Base-by-base conservation (phyloP, 352 stramenopile genomes). In the Phytophthora cajani region DNA sequence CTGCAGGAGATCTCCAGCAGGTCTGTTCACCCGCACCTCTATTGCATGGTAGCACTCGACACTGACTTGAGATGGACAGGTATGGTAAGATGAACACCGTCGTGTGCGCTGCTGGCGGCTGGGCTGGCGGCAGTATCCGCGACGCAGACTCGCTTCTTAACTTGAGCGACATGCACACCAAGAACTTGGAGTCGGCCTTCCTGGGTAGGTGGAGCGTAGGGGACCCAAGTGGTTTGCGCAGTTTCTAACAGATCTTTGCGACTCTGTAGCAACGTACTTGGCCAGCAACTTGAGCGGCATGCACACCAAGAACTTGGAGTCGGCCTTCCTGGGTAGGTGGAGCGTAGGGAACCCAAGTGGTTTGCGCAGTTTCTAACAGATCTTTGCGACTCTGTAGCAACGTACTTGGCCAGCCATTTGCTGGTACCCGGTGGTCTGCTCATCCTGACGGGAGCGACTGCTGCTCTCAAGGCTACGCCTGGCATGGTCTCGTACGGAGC, bases 401-500 rank as follows among this genome's bases (percentile, higher is more conserved):
- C 91, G n/a, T 88, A 95, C 65, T 71, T 97, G 40, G 89, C 90
- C 33, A 91, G 76, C 59, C 79, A 91, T 19, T 65, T 84, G 52
- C 64, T 97, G 46, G 75, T 74, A 7, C 74, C 82, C 5, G 75
- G 81, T 33, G 91, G 91, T 0, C 73, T 97, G 19, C 77, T 97
- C 19, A 87, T 97, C 19, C 72, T 97, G 25, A 97, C 89, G 12
- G 90, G 91, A 16, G 89, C 91, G 6, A 86, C 85, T 4, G 89
- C 91, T n/a, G 90, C 90, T 12, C 69, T 94, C 6, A 79, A 89
- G 58, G 80, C 78, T 5, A 95, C 90, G n/a, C 78, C 88, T 60
- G 84, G 77, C 23, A 97, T 97, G 88, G 77, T 94, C 19, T 90
- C 89, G 44, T 97, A 97, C 70, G 89, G 91, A 46, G 95, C 95